Conservation (phyloP, 2,329 filamentous ascomycete species). For the Penicillium sp. region DNA sequence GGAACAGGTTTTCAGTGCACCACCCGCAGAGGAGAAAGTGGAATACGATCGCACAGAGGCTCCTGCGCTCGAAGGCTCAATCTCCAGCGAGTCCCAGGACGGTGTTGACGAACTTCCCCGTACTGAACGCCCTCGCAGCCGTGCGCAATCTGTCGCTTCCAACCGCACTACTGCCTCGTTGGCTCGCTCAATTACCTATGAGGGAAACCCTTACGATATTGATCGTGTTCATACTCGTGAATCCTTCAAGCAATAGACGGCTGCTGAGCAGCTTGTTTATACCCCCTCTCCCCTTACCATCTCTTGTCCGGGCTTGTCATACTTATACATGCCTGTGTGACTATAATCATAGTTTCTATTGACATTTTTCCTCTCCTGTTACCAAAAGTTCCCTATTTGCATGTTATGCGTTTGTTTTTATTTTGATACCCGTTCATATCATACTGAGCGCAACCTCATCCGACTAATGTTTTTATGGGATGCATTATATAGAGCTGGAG, state of each 20-base stretch:
- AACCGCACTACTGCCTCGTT: slow-evolving; percentile 24
- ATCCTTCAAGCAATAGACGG: slow-evolving; percentile 29
- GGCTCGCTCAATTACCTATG: slow-evolving; percentile 34
- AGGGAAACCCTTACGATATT: slow-evolving; percentile 46
- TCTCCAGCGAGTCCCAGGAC: slow-evolving; percentile 28
- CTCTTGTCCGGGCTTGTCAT: not conserved
- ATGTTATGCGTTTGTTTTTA: not conserved
- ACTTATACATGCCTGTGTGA: slow-evolving; percentile 1
- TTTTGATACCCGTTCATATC: slow-evolving; percentile 9
- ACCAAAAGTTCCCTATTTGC: not conserved
- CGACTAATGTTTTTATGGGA: slow-evolving; percentile 4
- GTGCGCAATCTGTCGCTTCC: slow-evolving; percentile 28
- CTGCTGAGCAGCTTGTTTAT: slow-evolving; percentile 1
- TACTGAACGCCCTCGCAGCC: slow-evolving; percentile 27
- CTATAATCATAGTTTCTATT: slow-evolving; percentile 10
- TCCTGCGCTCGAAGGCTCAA: slow-evolving; percentile 21
- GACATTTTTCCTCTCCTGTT: not conserved
- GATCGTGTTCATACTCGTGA: slow-evolving; percentile 45
- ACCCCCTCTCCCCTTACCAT: not conserved
- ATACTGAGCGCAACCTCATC: not conserved
- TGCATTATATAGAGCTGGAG: slow-evolving; percentile 2
- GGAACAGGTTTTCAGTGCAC: slow-evolving; percentile 20
- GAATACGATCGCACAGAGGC: slow-evolving; percentile 37
- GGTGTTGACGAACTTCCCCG: slow-evolving; percentile 18
- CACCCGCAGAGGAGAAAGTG: slow-evolving; percentile 21